Base-by-base conservation (phyloP, 768 basidiomycete species). In the Mycena rebaudengoi region DNA sequence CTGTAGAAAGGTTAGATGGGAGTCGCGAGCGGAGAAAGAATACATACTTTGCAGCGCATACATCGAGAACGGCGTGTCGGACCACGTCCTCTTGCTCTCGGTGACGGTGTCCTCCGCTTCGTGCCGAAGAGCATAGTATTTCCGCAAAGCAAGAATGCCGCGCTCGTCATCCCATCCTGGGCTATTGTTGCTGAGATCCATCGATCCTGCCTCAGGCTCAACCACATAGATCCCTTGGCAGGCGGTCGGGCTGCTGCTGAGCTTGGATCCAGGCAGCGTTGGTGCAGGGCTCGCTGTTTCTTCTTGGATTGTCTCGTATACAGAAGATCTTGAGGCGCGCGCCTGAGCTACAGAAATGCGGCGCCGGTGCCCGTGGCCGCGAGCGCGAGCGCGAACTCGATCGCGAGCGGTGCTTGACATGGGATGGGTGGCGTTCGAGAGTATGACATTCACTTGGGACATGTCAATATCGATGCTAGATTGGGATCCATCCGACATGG, bases 381-480 rank as follows among this genome's bases (percentile, higher is more conserved):
- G 79, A 23, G 82, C 78, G 5, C 87, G 83, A 20, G 80, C 75
- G 7, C 73, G 74, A 6, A 70, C 65, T 21, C 81, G 74, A 44
- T 81, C 75, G 30, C 85, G 76, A 3, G 79, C 75, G 8, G 74
- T 75, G 21, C 73, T 83, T 10, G 85, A 79, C 29, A 79, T 71
- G 0, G 88, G 86, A 39, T 86, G 80, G 0, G 87, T 85, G 0
- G 82, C 73, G 46, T 87, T 88, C 5, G 87, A 74, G 18, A 94
- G 81, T 18, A 86, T 74, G 4, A 78, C 65, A 64, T 87, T 87
- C 56, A 94, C 73, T 2, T 87, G 86, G 0, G 84, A 82, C 2
- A 93, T 72, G 73, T 94, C 92, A 56, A 92, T 87, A 75, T 94
- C 92, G 58, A 93, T 88, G 75, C 91, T 92, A 0, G 90, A 92